Percentiles rank a stretch among this genome's conserved stretches.
Conservation (phyloP, 2,329 filamentous ascomycete species). For the Didymella keratinophila region DNA sequence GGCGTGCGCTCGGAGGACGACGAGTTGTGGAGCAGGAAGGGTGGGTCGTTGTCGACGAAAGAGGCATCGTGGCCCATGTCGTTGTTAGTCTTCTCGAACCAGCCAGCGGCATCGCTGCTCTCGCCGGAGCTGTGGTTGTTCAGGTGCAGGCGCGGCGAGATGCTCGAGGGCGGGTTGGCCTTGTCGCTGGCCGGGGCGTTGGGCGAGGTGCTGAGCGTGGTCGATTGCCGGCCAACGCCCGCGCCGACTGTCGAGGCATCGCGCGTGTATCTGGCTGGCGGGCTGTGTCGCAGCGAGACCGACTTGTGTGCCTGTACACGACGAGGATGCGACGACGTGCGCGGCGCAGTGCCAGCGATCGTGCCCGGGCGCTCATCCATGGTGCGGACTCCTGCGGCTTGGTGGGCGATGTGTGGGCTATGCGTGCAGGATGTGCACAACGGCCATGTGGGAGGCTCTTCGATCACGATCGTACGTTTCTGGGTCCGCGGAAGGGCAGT, state of each 20-base stretch:
- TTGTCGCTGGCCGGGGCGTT: constrained; percentile 42
- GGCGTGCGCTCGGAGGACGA: constrained; percentile 54
- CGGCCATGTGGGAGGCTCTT: constrained; percentile 23
- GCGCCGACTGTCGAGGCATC: neutral
- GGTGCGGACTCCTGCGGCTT: neutral
- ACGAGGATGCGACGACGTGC: constrained; percentile 47
- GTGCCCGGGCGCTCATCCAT: neutral
- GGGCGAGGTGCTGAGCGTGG: constrained; percentile 33
- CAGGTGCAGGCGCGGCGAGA: constrained; percentile 43
- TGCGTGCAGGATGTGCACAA: constrained; percentile 20
- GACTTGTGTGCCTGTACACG: constrained; percentile 56
- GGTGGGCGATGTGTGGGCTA: constrained; percentile 13
- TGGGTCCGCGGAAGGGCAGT: neutral
- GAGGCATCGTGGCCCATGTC: constrained; percentile 50
- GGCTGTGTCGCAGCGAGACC: constrained; percentile 56
- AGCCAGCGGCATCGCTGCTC: constrained; percentile 60
- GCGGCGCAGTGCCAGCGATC: constrained; percentile 8
- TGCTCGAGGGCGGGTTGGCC: constrained; percentile 53
- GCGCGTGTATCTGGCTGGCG: constrained; percentile 24
- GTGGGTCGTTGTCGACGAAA: constrained; percentile 56
- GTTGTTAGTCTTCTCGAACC: constrained; percentile 62
- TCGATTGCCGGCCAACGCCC: constrained; percentile 12
- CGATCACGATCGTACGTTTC: constrained; percentile 1
- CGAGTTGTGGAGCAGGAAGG: constrained; percentile 56
- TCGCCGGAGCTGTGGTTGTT: constrained; percentile 57